Base-by-base conservation (phyloP, 257 asterid genomes). In the Eustoma russellianum region DNA sequence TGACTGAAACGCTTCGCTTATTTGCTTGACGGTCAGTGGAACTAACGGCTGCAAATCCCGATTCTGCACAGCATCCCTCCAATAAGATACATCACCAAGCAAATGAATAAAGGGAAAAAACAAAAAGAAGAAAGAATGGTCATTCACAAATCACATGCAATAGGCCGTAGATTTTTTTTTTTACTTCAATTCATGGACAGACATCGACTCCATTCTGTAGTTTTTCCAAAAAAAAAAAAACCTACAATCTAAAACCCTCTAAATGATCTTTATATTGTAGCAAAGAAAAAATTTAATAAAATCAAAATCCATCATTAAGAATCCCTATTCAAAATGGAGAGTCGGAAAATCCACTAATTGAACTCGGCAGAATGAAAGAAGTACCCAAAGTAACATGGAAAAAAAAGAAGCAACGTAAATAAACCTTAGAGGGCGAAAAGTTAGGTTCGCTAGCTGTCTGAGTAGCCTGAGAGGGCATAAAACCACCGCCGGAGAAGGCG, bases 401-500 rank as follows among this genome's bases (percentile, higher is more conserved):
- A 24, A 4, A 24, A 24, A 14, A 52, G 1, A 10, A 16, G 11
- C 9, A 9, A 54, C 15, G 6, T 38, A 15, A 15, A 5, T 35
- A 41, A 18, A 86, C 98, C 92, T 80, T 87, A 14, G 86, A 79
- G 13, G 93, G 74, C 53, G 90, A 70, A 67, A 74, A 76, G 17
- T 69, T 62, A 48, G 79, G 70, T 44, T 85, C 94, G 14, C 73
- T 73, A 40, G 83, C 74, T 46, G 85, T 71, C 66, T 79, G 95
- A 43, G 96, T 91, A 18, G 96, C 77, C 79, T 87, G 96, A 50
- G 98, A 87, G 12, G 95, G 96, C 95, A 91, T 91, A 67, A 87
- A 91, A 47, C 97, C 98, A 15, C 93, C 94, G 70, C 98, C 98
- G 51, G 95, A 73, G 77, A 91, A 91, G 75, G 96, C 95, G 41